Conservation (phyloP, 805 yeast species). For the Kodamaea sagamina region DNA sequence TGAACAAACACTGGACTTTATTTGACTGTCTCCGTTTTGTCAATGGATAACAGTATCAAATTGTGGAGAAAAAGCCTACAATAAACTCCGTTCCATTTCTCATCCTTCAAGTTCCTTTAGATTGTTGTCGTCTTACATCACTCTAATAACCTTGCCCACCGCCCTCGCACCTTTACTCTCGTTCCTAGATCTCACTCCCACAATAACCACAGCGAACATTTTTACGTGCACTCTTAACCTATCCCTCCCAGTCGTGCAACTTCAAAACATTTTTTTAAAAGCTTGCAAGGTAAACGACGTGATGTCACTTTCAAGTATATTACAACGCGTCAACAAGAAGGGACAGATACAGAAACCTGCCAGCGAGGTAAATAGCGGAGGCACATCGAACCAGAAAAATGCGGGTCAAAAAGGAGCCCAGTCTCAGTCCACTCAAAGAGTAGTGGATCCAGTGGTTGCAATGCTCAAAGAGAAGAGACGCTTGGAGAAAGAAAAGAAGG, state of each 20-base stretch:
- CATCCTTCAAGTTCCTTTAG: too few species aligned
- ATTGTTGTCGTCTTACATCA: too few species aligned
- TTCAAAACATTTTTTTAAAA: neutral
- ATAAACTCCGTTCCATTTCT: too few species aligned
- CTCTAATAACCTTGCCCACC: too few species aligned
- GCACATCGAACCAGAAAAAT: neutral
- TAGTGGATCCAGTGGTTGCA: conserved; percentile 70
- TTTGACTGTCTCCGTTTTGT: too few species aligned
- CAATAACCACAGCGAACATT: too few species aligned
- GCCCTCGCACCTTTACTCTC: too few species aligned
- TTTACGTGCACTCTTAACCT: too few species aligned
- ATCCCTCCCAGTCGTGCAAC: neutral
- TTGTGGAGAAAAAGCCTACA: too few species aligned
- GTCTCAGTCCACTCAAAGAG: conserved; percentile 16
- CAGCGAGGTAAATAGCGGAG: neutral
- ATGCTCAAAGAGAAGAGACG: conserved; percentile 67
- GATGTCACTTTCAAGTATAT: conserved; percentile 35
- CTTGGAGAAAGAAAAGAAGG: conserved; percentile 50
- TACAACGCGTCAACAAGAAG: conserved; percentile 34
- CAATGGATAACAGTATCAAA: too few species aligned
- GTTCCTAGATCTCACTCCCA: too few species aligned
- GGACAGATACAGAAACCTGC: conserved; percentile 23
- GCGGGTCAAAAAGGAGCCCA: neutral
- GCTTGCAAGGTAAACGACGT: neutral
- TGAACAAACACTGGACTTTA: too few species aligned